Base-by-base conservation (phyloP, 164 flowering plant species). In the Pachysandra terminalis region DNA sequence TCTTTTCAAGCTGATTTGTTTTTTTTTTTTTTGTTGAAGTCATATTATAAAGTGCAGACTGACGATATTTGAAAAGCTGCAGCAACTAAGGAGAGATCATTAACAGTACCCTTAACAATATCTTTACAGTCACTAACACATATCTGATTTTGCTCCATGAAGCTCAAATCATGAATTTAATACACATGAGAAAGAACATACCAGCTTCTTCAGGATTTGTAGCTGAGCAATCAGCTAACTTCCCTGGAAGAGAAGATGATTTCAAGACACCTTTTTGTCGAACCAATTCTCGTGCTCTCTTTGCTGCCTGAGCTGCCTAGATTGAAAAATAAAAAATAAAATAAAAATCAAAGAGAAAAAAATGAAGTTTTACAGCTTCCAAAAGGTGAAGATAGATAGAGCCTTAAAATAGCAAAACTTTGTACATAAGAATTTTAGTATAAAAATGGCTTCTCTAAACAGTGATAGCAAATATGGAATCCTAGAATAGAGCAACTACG, bases 161-260 rank as follows among this genome's bases (percentile, higher is more conserved):
- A 40, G 40, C 26, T 41, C 19, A 7, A 19, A n/a, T 56, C 57
- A 45, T 19, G 7, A 14, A 6, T 26, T 55, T 45, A 0, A 12
- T 17, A 57, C 26, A 63, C 10, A 61, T n/a, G n/a, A 32, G 41
- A 51, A 70, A 45, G 14, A 22, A 52, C 56, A 37, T 83, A 96
- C 99, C 99, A 77, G 90, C 75, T 79, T 89, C 93, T 79, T 85
- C 98, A 73, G 99, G 99, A 81, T 88, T 79, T 67, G 93, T 78
- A 51, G 93, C 81, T 62, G 99, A 91, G 77, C 99, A 96, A 82
- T 93, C 99, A 81, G 99, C 97, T 65, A 96, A 81, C 77, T 96
- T 96, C 71, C 99, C 99, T 37, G 99, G 98, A 81, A 96, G 95
- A 70, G 98, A 89, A 59, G 98, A 96, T 54, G 95, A 88, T 78